These are phyloP conservation scores for Colletotrichum eremochloae DNA, from an alignment of 2,329 filamentous ascomycete species.

Conservation along the genomic window DNA sequence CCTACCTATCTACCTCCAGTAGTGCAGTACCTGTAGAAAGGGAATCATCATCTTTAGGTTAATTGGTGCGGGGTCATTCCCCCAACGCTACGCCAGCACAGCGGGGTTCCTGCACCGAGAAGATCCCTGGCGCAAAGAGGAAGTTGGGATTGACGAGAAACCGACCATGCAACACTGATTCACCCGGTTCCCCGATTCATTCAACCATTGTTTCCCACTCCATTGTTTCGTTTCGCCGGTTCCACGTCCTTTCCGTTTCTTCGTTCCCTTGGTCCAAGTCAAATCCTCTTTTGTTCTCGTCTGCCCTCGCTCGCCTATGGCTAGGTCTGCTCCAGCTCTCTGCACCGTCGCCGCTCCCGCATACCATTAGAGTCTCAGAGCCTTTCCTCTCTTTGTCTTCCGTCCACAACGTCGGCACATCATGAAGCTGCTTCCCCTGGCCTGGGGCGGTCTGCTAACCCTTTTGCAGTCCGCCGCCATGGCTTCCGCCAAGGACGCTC, in stretches of 20 bases:
- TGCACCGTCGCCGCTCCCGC: background rate
- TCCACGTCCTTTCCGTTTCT: background rate
- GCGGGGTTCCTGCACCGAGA: conserved; percentile 35
- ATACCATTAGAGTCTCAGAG: background rate
- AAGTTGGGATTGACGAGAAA: background rate
- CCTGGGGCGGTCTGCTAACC: conserved; percentile 6
- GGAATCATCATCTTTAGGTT: conserved; percentile 12
- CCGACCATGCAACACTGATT: too few relatives aligned
- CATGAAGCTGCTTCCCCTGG: conserved; percentile 32
- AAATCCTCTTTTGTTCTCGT: background rate
- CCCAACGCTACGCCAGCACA: conserved; percentile 4
- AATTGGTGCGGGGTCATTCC: conserved; percentile 30
- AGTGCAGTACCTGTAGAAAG: background rate
- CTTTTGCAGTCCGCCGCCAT: conserved; percentile 28
- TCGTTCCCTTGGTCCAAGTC: background rate
- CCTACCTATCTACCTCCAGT: too few relatives aligned
- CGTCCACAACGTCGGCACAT: conserved; percentile 11
- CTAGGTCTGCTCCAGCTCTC: background rate
- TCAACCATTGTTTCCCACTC: background rate
- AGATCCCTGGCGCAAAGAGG: conserved; percentile 14
- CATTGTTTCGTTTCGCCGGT: background rate
- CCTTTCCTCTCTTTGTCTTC: background rate
- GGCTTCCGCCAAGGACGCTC: conserved; percentile 16
- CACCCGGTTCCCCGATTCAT: background rate
- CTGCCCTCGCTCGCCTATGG: background rate